Base-by-base conservation (phyloP, 1,284 basidiomycete species). In the Neonothopanus nambi region DNA sequence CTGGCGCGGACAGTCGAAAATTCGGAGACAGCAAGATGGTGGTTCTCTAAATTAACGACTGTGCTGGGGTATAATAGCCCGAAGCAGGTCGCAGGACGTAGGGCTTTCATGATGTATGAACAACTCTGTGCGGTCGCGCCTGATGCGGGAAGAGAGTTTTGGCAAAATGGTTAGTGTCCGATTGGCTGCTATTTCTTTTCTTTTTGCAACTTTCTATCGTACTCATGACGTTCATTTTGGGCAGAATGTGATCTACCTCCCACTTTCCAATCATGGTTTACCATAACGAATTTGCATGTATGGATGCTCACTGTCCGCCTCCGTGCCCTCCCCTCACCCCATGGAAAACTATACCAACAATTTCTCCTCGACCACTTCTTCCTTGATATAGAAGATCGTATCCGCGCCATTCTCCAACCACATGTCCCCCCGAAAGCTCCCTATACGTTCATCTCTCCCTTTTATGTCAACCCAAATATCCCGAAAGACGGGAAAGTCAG, bases 221-320 rank as follows among this genome's bases (percentile, higher is more conserved):
- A 33, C 30, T 55, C 41, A 51, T 35, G 39, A 36, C 45, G 9
- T 39, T 38, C 39, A 49, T 24, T 24, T 49, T 38, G 26, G n/a
- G 41, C 59, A 95, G 95, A 87, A 60, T 98, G 93, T 65, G 78
- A 80, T 47, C 77, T 99, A 12, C 95, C 96, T 2, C 87, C 89
- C 6, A 98, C 96, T 0, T 98, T 98, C 70, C 95, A 98, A 68
- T 93, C 95, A 5, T 99, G 95, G 92, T 98, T 98, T 75, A 93
- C 93, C 24, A 77, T 98, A 51, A 95, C 94, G 41, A 94, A 96
- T 59, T 78, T 98, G 37, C 95, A 99, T 70, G 77, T 98, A 52
- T 94, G 95, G 85, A 78, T 98, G 54, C 83, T 98, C 45, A 87
- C 89, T 7, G 88, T 92, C 43, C 90, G 96, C 18, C 80, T 98